phyloP scores from a whole-genome alignment of 768 basidiomycete species.

The Russula lepida region DNA sequence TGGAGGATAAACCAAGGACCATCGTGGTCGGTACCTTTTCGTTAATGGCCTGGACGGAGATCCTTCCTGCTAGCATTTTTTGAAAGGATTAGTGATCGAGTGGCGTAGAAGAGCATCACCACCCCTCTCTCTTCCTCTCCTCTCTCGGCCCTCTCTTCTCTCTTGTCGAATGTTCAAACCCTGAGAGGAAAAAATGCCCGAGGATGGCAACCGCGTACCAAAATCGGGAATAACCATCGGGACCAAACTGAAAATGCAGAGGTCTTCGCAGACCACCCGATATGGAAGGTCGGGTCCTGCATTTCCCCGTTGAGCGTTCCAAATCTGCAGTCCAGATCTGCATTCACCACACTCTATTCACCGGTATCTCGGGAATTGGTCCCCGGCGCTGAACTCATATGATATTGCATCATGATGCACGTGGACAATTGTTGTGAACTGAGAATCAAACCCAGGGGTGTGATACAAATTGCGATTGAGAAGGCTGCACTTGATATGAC shows the following conservation, averaged over 20 bases:
- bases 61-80: background rate
- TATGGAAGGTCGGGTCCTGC: constrained; percentile 8
- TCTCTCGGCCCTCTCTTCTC: background rate
- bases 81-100: constrained; percentile 14
- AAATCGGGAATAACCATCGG: constrained; percentile 12
- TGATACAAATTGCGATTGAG: constrained; percentile 14
- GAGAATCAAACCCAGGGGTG: constrained; percentile 9
- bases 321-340: constrained; percentile 8
- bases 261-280: background rate
- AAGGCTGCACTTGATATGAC: constrained; percentile 10
- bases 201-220: constrained; percentile 12
- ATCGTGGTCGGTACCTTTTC: constrained; percentile 12
- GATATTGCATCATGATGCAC: constrained; percentile 21
- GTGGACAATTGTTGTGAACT: constrained; percentile 6
- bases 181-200: background rate
- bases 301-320: background rate
- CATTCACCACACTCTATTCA: constrained; percentile 15
- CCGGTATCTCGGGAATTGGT: constrained; percentile 15
- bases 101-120: constrained; percentile 10
- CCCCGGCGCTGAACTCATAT: constrained; percentile 7
- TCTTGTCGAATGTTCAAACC: background rate
- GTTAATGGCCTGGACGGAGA: constrained; percentile 1
- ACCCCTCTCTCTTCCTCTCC: background rate
- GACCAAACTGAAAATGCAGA: constrained; percentile 4
- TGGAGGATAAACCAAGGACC: background rate